These are phyloP conservation scores for Alloteropsis semialata DNA, from an alignment of 176 grass and related monocot species.

Conservation along the genomic window DNA sequence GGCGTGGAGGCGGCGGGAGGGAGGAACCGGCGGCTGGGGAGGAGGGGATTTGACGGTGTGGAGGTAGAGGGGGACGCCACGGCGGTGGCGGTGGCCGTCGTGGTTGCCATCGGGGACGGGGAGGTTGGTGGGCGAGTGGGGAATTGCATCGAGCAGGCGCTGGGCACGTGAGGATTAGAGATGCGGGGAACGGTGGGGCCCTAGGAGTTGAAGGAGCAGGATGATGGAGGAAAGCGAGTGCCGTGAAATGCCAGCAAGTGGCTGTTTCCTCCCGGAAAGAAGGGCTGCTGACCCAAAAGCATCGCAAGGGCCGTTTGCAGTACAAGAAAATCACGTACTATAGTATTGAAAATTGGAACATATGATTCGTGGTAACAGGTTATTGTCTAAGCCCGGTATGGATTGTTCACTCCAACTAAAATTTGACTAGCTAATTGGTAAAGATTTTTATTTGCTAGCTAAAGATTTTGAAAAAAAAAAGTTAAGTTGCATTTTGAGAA, in stretches of 20 bases:
- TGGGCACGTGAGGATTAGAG: slow-evolving; percentile 35
- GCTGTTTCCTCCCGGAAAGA: not conserved
- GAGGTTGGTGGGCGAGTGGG: slow-evolving; percentile 28
- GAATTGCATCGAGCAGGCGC: slow-evolving; percentile 55
- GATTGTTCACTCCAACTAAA: too few relatives aligned
- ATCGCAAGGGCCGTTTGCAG: not conserved
- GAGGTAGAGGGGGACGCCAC: slow-evolving; percentile 23
- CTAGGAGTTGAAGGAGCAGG: too few relatives aligned
- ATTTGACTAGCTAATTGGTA: too few relatives aligned
- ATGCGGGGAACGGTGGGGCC: not conserved
- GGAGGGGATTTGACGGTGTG: slow-evolving; percentile 9
- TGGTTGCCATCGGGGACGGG: slow-evolving; percentile 33
- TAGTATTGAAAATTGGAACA: too few relatives aligned
- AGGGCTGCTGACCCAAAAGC: not conserved
- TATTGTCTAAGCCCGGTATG: too few relatives aligned
- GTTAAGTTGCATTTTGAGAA: too few relatives aligned
- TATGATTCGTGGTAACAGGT: too few relatives aligned
- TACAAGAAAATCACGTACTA: too few relatives aligned
- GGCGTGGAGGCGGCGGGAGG: slow-evolving; percentile 1
- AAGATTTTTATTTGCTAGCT: too few relatives aligned
- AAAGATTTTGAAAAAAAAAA: too few relatives aligned
- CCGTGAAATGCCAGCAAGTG: not conserved
- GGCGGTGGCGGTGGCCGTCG: slow-evolving; percentile 36
- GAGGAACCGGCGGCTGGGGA: slow-evolving; percentile 10
- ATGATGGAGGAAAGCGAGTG: not conserved